Base-by-base conservation (phyloP, 2,329 filamentous ascomycete species). In the Sclerotinia subarctica region DNA sequence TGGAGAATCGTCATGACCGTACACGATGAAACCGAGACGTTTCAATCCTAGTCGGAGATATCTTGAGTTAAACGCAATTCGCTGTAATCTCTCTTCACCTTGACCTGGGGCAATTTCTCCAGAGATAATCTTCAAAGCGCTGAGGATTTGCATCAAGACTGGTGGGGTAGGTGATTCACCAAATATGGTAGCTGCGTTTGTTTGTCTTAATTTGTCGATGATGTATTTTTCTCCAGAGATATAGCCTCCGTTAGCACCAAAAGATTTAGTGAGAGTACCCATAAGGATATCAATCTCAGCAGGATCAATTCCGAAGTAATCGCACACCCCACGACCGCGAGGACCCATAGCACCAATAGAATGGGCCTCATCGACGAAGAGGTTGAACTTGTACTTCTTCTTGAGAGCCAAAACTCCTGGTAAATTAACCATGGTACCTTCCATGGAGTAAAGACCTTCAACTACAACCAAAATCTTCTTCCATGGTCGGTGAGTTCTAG, bases 381-480 rank as follows among this genome's bases (percentile, higher is more conserved):
- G 86, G 77, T 93, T 87, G 82, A 97, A 99, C 83, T 97, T 98
- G 88, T 99, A 99, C 80, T 92, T 93, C 78, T 90, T 90, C 86
- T 97, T 97, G 72, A 99, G 85, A 63, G 85, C 86, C 69, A 99
- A 81, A 63, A 99, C 83, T 70, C 92, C 92, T 1, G 95, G 95
- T n/a, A 99, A 86, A 78, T 99, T 95, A 80, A 92, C 95, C 92
- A 99, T 96, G 73, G 94, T 97, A 60, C 95, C 95, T 82, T 99
- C 95, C 95, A 99, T 99, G 0, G 94, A 98, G 84, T 99, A 99
- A 26, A 99, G 86, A 74, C 95, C 95, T 79, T 99, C 95, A 49
- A 99, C 92, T 49, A 94, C 94, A 56, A 99, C 92, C 64, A 99
- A 80, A 70, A 99, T 98, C 87, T 98, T 99, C 85, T 96, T 97